Evolutionary conservation across 768 basidiomycete species (phyloP).

Genomic region (Coprinopsis cinerea): DNA sequence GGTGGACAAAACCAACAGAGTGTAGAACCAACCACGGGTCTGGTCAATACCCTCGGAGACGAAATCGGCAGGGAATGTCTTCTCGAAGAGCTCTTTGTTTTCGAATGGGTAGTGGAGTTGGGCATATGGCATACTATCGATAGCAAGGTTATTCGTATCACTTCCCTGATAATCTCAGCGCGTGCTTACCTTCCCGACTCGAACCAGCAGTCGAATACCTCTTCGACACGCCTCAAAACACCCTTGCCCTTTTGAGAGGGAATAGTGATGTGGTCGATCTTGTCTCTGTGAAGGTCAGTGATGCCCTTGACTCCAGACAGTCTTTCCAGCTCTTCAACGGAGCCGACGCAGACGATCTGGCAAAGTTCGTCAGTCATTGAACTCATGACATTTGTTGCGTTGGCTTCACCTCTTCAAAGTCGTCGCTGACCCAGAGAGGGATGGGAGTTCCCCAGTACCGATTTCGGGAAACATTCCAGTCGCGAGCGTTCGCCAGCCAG

Average conservation of each 20-base stretch:
- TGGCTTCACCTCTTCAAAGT: conserved; percentile 70
- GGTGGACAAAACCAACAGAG: conserved; percentile 90
- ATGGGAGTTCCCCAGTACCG: conserved; percentile 99
- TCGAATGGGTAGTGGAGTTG: conserved; percentile 98
- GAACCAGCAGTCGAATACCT: conserved; percentile 99
- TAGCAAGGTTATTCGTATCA: background rate
- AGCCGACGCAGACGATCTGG: conserved; percentile 80
- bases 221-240: conserved; percentile 80
- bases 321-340: conserved; percentile 80
- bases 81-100: conserved; percentile 84
- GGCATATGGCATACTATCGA: conserved; percentile 95
- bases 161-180: background rate
- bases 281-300: conserved; percentile 88
- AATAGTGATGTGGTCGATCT: conserved; percentile 94
- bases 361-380: background rate
- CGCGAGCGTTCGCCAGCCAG: conserved; percentile 97
- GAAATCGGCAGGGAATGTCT: conserved; percentile 90
- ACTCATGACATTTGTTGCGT: no score
- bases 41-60: conserved; percentile 98
- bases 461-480: conserved; percentile 99
- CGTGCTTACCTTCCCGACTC: conserved; percentile 87
- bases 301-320: conserved; percentile 82
- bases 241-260: conserved; percentile 90
- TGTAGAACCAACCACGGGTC: conserved; percentile 99
- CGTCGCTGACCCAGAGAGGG: conserved; percentile 93